Base-by-base conservation (phyloP, 1,139 yeast species). In the Hyphopichia buzzinii region DNA sequence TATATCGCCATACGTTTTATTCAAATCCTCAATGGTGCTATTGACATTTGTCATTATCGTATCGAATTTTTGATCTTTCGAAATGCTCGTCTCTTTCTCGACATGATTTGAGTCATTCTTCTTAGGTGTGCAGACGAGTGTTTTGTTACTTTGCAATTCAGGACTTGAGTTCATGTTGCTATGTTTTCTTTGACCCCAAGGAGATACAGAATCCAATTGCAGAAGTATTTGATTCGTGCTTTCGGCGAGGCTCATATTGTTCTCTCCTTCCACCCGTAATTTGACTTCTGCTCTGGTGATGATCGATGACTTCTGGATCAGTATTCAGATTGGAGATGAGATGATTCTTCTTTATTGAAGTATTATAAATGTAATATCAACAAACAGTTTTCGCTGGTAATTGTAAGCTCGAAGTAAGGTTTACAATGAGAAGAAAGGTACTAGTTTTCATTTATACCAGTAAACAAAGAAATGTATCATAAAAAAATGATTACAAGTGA, bases 21-120 rank as follows among this genome's bases (percentile, higher is more conserved):
- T 57, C 30, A 71, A 50, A 26, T 66, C 68, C 22, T 49, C 50
- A 12, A 71, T 59, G 4, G 74, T 63, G 15, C 50, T 46, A 39
- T 64, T 64, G 23, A 71, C 62, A 32, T 54, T 55, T n/a, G 44
- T 39, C 3, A 62, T 56, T 13, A 62, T 59, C 10, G 47, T 33
- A 31, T 57, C 63, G 29, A 62, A 46, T 33, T 57, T 55, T 31
- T 42, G 39, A 10, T 39, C 46, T 22, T 40, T 26, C 34, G 38
- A 13, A 31, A 31, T 29, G 17, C 26, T 7, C 27, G 17, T 17
- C 21, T 24, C 19, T 34, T 14, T 26, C 19, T 8, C 12, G 8
- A n/a, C 26, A 8, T n/a, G 27, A 7, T 11, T 25, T 25, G 6
- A 5, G 8, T 13, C 8, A n/a, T 11, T 29, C 19, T 33, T 14